Evolutionary conservation across 2,329 filamentous ascomycete species (phyloP), one percentile per base, ranked within the genome.

Genomic region (Akanthomyces dipterigenus): DNA sequence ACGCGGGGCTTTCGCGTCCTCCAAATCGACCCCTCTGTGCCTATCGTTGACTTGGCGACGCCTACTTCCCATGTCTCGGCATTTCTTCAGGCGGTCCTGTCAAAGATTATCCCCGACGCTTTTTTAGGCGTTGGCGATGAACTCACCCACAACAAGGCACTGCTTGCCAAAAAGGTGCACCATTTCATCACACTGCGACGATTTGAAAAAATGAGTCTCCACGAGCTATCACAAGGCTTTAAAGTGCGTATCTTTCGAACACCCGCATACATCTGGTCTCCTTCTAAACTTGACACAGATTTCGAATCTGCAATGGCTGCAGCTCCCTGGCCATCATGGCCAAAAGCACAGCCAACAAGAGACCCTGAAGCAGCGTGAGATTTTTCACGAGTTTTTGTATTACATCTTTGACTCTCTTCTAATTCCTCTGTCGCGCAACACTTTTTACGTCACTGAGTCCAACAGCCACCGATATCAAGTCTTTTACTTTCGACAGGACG

Each of bases 391-490:
- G 71, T 87, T 98, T 62, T 69, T 98, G 7, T 98, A 97, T 75
- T 99, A 93, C 71, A 66, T 96, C 4, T 95, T 99, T 68, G 95
- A 99, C 73, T 97, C 93, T 0, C 80, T 97, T 24, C 71, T 99
- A 61, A 89, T 98, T 67, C 93, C 95, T 11, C 80, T 99, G 8
- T 83, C 98, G 53, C 86, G 90, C 38, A 87, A 85, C 64, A 93
- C 95, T 69, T 99, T 99, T 69, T 93, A 98, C 70, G 90, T 97
- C 42, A 99, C 95, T 0, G 95, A 99, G 72, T 95, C 92, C 0
- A 92, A 86, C 64, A 79, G 80, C 1, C 86, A 96, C 70, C 87
- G 88, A 18, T 91, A 95, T 67, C 85, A 86, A 31, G 76, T 98
- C 1, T 96, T 96, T 73, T 99, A 91, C 75, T 98, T 97, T 71